These are phyloP conservation scores for Teratosphaeria nubilosa DNA, from an alignment of 2,329 filamentous ascomycete species.

Conservation along the genomic window DNA sequence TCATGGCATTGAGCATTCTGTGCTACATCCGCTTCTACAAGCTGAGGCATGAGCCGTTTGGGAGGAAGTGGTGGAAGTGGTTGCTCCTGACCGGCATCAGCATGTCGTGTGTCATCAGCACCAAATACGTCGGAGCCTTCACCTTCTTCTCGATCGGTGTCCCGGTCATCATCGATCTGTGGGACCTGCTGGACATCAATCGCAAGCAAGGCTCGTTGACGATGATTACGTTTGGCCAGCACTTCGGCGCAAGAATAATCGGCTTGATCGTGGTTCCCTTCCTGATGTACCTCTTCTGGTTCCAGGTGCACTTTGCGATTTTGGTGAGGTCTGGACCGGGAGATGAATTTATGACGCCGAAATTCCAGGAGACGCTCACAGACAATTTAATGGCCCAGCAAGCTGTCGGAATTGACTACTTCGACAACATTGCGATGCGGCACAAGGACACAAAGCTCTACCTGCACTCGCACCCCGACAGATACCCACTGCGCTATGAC, in stretches of 20 bases:
- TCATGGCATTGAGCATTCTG: constrained; percentile 89
- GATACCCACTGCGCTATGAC: constrained; percentile 88
- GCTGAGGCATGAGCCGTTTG: constrained; percentile 76
- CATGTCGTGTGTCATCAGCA: constrained; percentile 94
- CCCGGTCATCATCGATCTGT: constrained; percentile 86
- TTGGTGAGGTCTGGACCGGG: constrained; percentile 81
- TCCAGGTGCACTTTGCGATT: constrained; percentile 96
- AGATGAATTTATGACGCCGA: constrained; percentile 97
- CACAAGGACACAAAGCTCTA: constrained; percentile 98
- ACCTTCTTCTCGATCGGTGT: constrained; percentile 95
- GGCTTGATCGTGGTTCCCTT: constrained; percentile 86
- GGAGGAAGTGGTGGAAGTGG: constrained; percentile 99
- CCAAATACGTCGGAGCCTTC: constrained; percentile 94
- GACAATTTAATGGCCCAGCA: constrained; percentile 90
- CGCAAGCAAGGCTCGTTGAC: constrained; percentile 70
- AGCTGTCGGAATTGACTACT: constrained; percentile 78
- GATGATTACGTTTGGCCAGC: constrained; percentile 72
- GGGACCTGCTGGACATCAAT: constrained; percentile 86
- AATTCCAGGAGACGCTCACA: constrained; percentile 93
- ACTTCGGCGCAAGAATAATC: constrained; percentile 78
- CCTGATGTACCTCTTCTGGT: constrained; percentile 98
- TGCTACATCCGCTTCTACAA: constrained; percentile 98
- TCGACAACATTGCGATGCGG: constrained; percentile 73
- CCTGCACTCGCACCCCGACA: constrained; percentile 83
- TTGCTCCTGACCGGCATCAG: constrained; percentile 87